Evolutionary conservation across 306 rosid genomes (phyloP).

Genomic region (Lathyrus oleraceus): DNA sequence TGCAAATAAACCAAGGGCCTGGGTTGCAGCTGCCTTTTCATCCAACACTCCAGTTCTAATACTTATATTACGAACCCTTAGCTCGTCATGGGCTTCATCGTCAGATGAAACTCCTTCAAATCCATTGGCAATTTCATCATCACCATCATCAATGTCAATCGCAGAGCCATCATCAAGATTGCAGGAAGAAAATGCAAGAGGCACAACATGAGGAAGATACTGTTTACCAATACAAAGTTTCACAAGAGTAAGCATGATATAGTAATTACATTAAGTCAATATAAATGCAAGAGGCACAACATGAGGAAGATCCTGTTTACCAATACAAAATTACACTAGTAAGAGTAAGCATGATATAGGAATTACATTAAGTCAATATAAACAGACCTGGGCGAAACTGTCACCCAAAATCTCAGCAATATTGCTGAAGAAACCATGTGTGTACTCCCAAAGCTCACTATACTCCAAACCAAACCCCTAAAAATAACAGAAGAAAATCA

Average conservation of each 20-base stretch:
- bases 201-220: too few relatives aligned
- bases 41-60: conserved; percentile 96
- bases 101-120: conserved; percentile 99
- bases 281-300: too few relatives aligned
- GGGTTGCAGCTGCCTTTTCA: too few relatives aligned
- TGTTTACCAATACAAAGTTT: too few relatives aligned
- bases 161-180: conserved; percentile 99
- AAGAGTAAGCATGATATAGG: too few relatives aligned
- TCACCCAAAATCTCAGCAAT: conserved; percentile 89
- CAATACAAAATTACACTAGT: too few relatives aligned
- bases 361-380: too few relatives aligned
- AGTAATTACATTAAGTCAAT: too few relatives aligned
- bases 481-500: conserved; percentile 39
- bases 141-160: conserved; percentile 83
- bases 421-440: conserved; percentile 97
- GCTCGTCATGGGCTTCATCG: conserved; percentile 96
- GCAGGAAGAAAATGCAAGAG: conserved; percentile 91
- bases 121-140: conserved; percentile 75
- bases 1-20: too few relatives aligned
- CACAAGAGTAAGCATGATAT: too few relatives aligned
- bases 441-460: conserved; percentile 97
- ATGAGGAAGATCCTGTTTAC: too few relatives aligned
- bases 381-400: conserved; percentile 75
- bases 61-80: conserved; percentile 92
- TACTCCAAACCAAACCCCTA: conserved; percentile 92